Conservation (phyloP, 2,329 filamentous ascomycete species). For the Xylariaceae sp. region DNA sequence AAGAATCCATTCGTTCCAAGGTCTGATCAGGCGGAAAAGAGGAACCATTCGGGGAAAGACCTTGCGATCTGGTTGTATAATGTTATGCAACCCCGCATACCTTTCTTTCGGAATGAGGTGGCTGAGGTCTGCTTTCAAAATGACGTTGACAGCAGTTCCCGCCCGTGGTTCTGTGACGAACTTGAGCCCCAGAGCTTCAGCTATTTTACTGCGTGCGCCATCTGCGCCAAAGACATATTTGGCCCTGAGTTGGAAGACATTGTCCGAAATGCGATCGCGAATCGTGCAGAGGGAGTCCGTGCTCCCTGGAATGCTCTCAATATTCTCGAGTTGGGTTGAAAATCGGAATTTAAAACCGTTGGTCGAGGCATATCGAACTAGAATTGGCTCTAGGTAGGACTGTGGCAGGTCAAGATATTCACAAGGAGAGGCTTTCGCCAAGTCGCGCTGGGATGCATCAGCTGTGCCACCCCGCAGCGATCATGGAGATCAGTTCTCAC, state of each 20-base stretch:
- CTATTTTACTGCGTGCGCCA: constrained; percentile 42
- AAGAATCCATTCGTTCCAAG: constrained; percentile 57
- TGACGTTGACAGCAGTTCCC: constrained; percentile 40
- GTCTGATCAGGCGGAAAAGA: constrained; percentile 53
- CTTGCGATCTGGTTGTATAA: constrained; percentile 49
- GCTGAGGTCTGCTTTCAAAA: constrained; percentile 46
- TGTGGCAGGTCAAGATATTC: constrained; percentile 42
- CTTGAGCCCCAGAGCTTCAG: constrained; percentile 36
- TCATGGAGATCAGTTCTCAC: constrained; percentile 23
- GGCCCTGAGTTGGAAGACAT: constrained; percentile 39
- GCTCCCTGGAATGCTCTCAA: constrained; percentile 20
- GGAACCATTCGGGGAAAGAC: constrained; percentile 42
- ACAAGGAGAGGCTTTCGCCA: constrained; percentile 42
- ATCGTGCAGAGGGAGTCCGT: constrained; percentile 24
- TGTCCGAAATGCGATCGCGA: constrained; percentile 40
- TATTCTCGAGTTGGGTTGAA: constrained; percentile 36
- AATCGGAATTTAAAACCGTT: constrained; percentile 40
- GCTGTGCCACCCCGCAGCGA: too few species aligned
- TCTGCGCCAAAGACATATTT: constrained; percentile 61
- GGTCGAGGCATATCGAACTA: constrained; percentile 38
- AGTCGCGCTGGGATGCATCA: constrained; percentile 35
- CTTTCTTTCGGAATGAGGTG: constrained; percentile 45
- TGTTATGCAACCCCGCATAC: constrained; percentile 54
- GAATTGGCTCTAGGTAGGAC: constrained; percentile 42
- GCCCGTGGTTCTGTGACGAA: constrained; percentile 33